Percentiles rank a stretch among this genome's conserved stretches.
These are phyloP conservation scores for Cystoisospora suis DNA, from an alignment of 169 alveolate genomes.

Conservation along the genomic window DNA sequence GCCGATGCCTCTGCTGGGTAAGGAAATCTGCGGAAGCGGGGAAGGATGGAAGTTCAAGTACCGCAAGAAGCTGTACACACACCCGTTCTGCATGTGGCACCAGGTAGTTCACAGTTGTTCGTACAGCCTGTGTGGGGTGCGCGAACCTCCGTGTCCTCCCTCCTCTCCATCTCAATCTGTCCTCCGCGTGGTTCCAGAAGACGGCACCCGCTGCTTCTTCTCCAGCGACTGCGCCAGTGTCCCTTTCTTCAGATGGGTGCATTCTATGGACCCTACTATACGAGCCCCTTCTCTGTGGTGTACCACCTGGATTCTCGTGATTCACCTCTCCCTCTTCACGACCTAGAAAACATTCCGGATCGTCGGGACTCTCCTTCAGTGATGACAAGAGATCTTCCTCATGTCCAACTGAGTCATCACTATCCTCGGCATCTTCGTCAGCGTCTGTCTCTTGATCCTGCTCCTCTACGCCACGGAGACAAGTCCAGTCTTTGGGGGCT, in stretches of 20 bases:
- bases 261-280: no score
- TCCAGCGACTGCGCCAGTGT: not conserved
- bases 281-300: no score
- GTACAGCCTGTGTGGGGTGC: not conserved
- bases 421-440: not conserved
- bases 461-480: not conserved
- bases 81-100: not conserved
- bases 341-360: no score
- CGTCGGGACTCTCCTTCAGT: no score
- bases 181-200: not conserved
- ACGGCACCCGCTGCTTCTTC: not conserved
- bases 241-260: not conserved
- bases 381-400: no score
- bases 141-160: slow-evolving; percentile 7
- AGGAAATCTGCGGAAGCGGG: not conserved
- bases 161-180: not conserved
- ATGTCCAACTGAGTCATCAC: no score
- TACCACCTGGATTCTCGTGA: no score
- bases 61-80: not conserved
- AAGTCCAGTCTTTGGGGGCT: not conserved
- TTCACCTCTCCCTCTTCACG: no score
- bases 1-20: not conserved
- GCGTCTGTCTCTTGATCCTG: not conserved
- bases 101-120: not conserved
- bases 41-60: not conserved